Evolutionary conservation across 805 yeast genomes (phyloP).

Genomic region (Lipomyces starkeyi): DNA sequence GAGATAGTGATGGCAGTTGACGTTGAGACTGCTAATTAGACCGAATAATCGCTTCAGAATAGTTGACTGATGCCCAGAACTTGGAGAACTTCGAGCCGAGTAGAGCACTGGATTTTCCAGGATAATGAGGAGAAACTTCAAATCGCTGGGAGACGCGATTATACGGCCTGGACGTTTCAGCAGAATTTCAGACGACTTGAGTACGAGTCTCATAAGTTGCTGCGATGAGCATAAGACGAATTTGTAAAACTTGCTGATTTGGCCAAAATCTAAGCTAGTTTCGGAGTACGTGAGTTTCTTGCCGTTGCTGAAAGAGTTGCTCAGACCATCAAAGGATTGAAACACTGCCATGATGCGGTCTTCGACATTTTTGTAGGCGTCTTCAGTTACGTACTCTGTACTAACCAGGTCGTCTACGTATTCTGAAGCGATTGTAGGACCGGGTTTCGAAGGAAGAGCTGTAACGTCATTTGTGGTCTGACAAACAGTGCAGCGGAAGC

Average conservation of each 20-base stretch:
- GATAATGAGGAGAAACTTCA: slow-evolving; percentile 67
- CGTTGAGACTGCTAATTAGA: slow-evolving; percentile 59
- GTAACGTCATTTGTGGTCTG: slow-evolving; percentile 41
- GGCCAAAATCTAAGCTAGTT: slow-evolving; percentile 58
- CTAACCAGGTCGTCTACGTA: slow-evolving; percentile 10
- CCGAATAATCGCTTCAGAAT: slow-evolving; percentile 73
- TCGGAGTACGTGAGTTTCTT: slow-evolving; percentile 51
- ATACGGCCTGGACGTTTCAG: slow-evolving; percentile 56
- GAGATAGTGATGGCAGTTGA: slow-evolving; percentile 51
- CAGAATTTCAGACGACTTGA: slow-evolving; percentile 58
- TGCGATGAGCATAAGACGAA: slow-evolving; percentile 61
- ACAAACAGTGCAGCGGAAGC: slow-evolving; percentile 68
- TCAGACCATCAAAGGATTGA: slow-evolving; percentile 55
- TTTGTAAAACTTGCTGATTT: slow-evolving; percentile 55
- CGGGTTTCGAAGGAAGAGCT: slow-evolving; percentile 21
- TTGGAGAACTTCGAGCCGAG: slow-evolving; percentile 52
- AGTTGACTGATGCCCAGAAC: slow-evolving; percentile 58
- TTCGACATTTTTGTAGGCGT: slow-evolving; percentile 50
- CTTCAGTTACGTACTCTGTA: slow-evolving; percentile 50
- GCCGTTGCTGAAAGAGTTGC: slow-evolving; percentile 58
- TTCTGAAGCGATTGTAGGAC: slow-evolving; percentile 5
- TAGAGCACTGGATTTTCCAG: slow-evolving; percentile 64
- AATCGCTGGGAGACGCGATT: slow-evolving; percentile 51
- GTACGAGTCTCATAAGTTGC: slow-evolving; percentile 59
- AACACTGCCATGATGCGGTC: slow-evolving; percentile 56